phyloP scores from a whole-genome alignment of 176 grass and related monocot species.

The Themeda triandra region DNA sequence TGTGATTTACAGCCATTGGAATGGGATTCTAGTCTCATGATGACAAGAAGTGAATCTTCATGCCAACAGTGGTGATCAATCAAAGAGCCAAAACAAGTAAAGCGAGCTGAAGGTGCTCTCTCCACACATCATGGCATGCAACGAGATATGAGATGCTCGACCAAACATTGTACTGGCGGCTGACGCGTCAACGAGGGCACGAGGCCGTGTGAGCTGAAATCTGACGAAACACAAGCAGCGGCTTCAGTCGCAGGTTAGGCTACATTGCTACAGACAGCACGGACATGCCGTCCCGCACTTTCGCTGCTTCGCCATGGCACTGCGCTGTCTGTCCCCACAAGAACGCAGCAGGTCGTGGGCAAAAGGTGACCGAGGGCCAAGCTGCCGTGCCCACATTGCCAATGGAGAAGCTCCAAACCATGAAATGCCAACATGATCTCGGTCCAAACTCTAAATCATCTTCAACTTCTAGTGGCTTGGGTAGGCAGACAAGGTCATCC shows the following conservation, averaged over 20 bases:
- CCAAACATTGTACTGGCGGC: background rate
- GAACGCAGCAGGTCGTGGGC: slow-evolving; percentile 10
- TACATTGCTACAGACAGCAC: background rate
- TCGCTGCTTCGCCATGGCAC: background rate
- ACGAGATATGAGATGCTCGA: background rate
- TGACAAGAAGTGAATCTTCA: background rate
- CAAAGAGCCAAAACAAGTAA: background rate
- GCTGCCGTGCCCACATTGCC: background rate
- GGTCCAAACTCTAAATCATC: slow-evolving; percentile 10
- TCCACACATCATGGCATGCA: background rate
- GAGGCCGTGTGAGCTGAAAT: background rate
- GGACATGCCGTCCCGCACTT: slow-evolving; percentile 9
- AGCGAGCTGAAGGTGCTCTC: background rate
- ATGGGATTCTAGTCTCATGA: slow-evolving; percentile 17
- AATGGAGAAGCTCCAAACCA: slow-evolving; percentile 27
- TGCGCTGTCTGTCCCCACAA: no score
- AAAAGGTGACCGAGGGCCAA: slow-evolving; percentile 11
- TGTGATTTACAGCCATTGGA: slow-evolving; percentile 31
- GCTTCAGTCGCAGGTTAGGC: background rate
- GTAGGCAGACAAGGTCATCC: no score
- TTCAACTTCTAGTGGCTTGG: background rate
- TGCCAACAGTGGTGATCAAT: background rate
- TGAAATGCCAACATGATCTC: background rate
- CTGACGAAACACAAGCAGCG: background rate
- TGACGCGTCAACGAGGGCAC: background rate